Evolutionary conservation across 345 rosid genomes (phyloP).

Genomic region (Euphorbia lathyris): DNA sequence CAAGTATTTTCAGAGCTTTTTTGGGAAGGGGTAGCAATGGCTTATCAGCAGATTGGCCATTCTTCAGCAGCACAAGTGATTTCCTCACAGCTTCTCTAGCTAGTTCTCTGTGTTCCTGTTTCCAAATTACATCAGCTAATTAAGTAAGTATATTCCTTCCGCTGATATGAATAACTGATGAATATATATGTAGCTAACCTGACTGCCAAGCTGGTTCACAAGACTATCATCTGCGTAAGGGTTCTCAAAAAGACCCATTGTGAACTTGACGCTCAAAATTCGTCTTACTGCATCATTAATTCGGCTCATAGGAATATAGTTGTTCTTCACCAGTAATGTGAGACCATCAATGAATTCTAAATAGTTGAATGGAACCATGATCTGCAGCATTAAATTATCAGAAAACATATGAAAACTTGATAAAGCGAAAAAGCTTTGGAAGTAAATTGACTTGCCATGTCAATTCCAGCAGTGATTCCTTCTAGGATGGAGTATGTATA

Average conservation of each 20-base stretch:
- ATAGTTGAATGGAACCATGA: constrained; percentile 80
- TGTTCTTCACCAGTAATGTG: constrained; percentile 53
- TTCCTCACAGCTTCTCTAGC: constrained; percentile 98
- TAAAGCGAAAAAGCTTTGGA: background rate
- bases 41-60: constrained; percentile 51
- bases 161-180: background rate
- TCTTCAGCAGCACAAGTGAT: constrained; percentile 89
- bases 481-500: constrained; percentile 74
- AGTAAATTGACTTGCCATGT: constrained; percentile 50
- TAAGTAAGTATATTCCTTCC: background rate
- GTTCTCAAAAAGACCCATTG: constrained; percentile 87
- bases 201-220: constrained; percentile 75
- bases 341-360: constrained; percentile 74
- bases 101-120: constrained; percentile 81
- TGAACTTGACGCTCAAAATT: constrained; percentile 78
- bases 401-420: background rate
- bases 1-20: constrained; percentile 68
- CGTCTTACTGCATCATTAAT: constrained; percentile 89
- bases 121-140: constrained; percentile 2
- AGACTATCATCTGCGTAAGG: constrained; percentile 80
- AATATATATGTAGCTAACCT: constrained; percentile 35
- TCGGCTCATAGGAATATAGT: constrained; percentile 61
- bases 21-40: constrained; percentile 82
- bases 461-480: constrained; percentile 83
- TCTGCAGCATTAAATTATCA: constrained; percentile 38